Conservation (phyloP, 768 basidiomycete species). For the Mycena venus region DNA sequence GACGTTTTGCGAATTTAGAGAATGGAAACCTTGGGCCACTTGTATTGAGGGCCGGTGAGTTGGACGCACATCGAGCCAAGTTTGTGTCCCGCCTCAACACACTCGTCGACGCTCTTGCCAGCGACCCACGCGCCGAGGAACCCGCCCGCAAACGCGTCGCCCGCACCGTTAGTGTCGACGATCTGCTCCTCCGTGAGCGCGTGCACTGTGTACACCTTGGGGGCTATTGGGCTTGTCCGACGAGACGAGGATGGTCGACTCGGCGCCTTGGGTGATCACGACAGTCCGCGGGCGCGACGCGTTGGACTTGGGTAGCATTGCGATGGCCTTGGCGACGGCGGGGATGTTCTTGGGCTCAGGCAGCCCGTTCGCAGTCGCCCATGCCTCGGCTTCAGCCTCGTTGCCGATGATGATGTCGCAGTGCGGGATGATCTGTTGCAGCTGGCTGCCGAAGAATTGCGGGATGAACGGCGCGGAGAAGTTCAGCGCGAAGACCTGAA, state of each 20-base stretch:
- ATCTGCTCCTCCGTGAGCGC: conserved; percentile 74
- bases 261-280: conserved; percentile 91
- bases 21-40: conserved; percentile 64
- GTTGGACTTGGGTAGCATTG: conserved; percentile 82
- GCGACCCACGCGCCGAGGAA: conserved; percentile 89
- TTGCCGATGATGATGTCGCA: conserved; percentile 96
- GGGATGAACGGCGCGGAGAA: conserved; percentile 98
- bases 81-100: conserved; percentile 88
- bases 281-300: conserved; percentile 82
- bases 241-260: conserved; percentile 82
- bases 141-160: conserved; percentile 97
- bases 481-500: conserved; percentile 89
- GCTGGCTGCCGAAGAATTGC: conserved; percentile 89
- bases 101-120: conserved; percentile 84
- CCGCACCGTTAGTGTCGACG: conserved; percentile 98
- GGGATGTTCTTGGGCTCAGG: conserved; percentile 75
- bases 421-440: conserved; percentile 86
- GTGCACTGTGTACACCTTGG: conserved; percentile 71
- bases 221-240: conserved; percentile 65
- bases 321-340: conserved; percentile 81
- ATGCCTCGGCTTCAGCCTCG: conserved; percentile 93
- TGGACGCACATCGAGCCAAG: conserved; percentile 89
- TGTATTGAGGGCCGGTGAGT: conserved; percentile 62
- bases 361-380: conserved; percentile 80
- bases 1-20: conserved; percentile 36